Evolutionary conservation across 2,329 filamentous ascomycete species (phyloP).

Genomic region (Exserohilum turcica): DNA sequence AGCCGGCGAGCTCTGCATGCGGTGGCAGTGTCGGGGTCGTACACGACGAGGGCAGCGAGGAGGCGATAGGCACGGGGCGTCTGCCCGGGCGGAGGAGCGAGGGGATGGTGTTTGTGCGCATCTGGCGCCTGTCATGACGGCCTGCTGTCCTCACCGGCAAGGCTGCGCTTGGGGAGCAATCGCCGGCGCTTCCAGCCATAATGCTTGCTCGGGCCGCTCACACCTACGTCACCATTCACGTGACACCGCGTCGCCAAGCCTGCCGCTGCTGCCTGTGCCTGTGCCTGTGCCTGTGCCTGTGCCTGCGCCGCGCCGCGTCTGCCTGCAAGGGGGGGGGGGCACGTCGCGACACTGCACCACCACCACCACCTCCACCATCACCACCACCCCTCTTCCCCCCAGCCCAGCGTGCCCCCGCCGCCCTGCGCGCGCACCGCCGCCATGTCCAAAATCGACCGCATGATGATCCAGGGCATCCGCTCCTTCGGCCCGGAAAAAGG

Average conservation of each 20-base stretch:
- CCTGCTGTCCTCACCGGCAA: constrained; percentile 2
- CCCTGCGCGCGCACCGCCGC: constrained; percentile 2
- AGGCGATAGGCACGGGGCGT: constrained; percentile 12
- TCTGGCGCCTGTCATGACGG: constrained; percentile 10
- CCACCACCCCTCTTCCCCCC: not conserved
- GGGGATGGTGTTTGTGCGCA: constrained; percentile 11
- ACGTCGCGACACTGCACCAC: not conserved
- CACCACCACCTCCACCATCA: not conserved
- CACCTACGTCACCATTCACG: constrained; percentile 2
- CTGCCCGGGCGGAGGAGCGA: constrained; percentile 7
- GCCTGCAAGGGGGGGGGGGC: not conserved
- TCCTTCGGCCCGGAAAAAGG: constrained; percentile 79
- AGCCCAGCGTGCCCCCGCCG: not conserved
- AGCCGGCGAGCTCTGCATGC: not conserved
- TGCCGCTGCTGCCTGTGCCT: constrained; percentile 1
- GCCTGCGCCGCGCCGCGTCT: not conserved
- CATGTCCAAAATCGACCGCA: constrained; percentile 77
- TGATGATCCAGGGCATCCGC: constrained; percentile 81
- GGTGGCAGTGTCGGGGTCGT: not conserved
- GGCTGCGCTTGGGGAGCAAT: constrained; percentile 6
- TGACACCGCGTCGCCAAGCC: constrained; percentile 7
- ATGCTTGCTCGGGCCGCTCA: not conserved
- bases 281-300: too few species aligned
- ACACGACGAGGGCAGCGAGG: not conserved
- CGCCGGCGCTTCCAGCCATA: not conserved